Conservation (phyloP, 352 stramenopile genomes). For the Pythium brachiatum region DNA sequence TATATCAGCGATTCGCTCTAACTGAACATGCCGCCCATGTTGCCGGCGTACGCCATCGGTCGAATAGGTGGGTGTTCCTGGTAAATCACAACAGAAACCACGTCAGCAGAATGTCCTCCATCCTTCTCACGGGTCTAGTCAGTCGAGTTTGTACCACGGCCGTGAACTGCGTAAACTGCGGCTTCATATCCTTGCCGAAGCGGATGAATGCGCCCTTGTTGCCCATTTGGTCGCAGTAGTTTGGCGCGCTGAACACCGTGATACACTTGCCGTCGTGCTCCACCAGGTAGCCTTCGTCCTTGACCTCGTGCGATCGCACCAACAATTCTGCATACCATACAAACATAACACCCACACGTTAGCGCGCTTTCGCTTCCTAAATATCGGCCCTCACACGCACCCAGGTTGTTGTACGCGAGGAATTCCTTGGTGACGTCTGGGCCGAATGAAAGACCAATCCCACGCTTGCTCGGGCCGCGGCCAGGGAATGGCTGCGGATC, state of each 20-base stretch:
- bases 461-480: conserved; percentile 93
- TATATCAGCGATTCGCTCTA: conserved; percentile 25
- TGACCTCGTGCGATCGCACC: conserved; percentile 98
- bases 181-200: conserved; percentile 95
- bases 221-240: conserved; percentile 99
- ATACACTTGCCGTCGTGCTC: conserved; percentile 99
- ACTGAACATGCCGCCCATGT: conserved; percentile 89
- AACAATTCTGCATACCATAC: conserved; percentile 80
- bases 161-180: conserved; percentile 95
- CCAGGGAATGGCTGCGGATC: conserved; percentile 97
- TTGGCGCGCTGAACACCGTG: conserved; percentile 99
- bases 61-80: conserved; percentile 87
- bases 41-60: conserved; percentile 88
- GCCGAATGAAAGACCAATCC: conserved; percentile 97
- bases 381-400: conserved; percentile 43
- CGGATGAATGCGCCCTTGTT: conserved; percentile 99
- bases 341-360: neutral
- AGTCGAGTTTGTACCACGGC: conserved; percentile 68
- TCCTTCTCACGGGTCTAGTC: neutral
- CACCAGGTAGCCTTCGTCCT: conserved; percentile 98
- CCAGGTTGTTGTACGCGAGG: conserved; percentile 94
- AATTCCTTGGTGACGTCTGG: conserved; percentile 97
- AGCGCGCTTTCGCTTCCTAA: neutral
- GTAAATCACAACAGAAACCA: conserved; percentile 2
- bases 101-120: neutral